A percentile compares a stretch with the other conserved stretches of the same genome.
These are phyloP conservation scores for Dictyostelium capitatum DNA, from an alignment of 78 protist species.

Conservation along the genomic window DNA sequence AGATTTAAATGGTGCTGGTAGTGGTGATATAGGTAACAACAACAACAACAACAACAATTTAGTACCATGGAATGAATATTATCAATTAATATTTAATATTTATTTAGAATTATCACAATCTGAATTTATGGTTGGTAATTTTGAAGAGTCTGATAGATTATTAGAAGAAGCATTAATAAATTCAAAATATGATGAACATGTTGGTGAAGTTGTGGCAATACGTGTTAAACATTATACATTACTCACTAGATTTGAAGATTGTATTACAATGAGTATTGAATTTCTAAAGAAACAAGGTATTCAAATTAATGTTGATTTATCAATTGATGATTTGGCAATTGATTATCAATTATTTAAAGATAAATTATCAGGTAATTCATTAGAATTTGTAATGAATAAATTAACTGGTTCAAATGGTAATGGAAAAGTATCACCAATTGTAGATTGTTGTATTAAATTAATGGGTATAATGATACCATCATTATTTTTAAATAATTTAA, in stretches of 20 bases:
- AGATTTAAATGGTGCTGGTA: neutral
- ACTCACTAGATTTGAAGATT: constrained; percentile 19
- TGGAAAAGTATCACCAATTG: neutral
- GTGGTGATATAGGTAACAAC: too few relatives aligned
- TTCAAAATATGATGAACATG: constrained; percentile 2
- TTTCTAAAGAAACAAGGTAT: constrained; percentile 13
- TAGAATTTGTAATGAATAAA: constrained; percentile 16
- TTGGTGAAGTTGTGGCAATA: constrained; percentile 32
- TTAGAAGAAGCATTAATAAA: neutral
- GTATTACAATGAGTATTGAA: neutral
- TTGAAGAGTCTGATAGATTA: constrained; percentile 37
- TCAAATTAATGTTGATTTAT: neutral
- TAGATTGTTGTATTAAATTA: neutral
- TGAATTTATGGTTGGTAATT: constrained; percentile 68
- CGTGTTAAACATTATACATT: constrained; percentile 50
- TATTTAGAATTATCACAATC: constrained; percentile 40
- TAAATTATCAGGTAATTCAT: neutral
- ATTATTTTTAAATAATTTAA: constrained; percentile 41
- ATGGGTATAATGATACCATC: constrained; percentile 67
- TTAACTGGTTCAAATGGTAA: neutral
- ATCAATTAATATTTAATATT: constrained; percentile 32
- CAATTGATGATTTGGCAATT: neutral
- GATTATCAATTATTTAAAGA: constrained; percentile 29
- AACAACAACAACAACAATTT: too few relatives aligned
- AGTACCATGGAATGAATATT: constrained; percentile 30